Conservation (phyloP, 441 rosid species). For the Francoa sonchifolia region DNA sequence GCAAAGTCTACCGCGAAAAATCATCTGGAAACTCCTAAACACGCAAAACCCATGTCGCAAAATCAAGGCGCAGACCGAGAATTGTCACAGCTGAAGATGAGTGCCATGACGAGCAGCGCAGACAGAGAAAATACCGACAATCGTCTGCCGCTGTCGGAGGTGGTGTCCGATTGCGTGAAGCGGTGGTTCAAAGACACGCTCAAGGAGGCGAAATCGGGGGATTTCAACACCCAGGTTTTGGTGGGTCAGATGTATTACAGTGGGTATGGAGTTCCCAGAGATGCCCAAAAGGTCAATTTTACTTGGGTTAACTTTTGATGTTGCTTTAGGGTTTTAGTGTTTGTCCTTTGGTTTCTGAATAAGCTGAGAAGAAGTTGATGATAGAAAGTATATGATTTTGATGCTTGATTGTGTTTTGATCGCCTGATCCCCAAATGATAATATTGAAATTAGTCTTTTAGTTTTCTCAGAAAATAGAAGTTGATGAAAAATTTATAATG, state of each 20-base stretch:
- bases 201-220: constrained; percentile 85
- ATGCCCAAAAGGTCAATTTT: constrained; percentile 39
- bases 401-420: too few relatives aligned
- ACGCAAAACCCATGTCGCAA: constrained; percentile 23
- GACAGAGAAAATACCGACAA: constrained; percentile 11
- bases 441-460: too few relatives aligned
- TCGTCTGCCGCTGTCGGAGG: constrained; percentile 55
- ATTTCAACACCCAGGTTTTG: constrained; percentile 74
- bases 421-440: too few relatives aligned
- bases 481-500: too few relatives aligned
- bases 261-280: constrained; percentile 69
- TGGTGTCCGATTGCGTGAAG: constrained; percentile 74
- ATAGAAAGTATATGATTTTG: too few relatives aligned
- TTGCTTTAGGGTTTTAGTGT: constrained; percentile 2
- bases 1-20: constrained; percentile 10
- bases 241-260: constrained; percentile 83
- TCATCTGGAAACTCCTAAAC: constrained; percentile 20
- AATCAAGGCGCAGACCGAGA: constrained; percentile 1
- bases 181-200: constrained; percentile 89
- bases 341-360: not conserved
- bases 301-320: not conserved
- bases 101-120: constrained; percentile 34
- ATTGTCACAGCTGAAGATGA: constrained; percentile 10
- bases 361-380: too few relatives aligned
- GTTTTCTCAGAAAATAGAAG: too few relatives aligned